Base-by-base conservation (phyloP, 2,329 filamentous ascomycete species). In the Didymella pinodella region DNA sequence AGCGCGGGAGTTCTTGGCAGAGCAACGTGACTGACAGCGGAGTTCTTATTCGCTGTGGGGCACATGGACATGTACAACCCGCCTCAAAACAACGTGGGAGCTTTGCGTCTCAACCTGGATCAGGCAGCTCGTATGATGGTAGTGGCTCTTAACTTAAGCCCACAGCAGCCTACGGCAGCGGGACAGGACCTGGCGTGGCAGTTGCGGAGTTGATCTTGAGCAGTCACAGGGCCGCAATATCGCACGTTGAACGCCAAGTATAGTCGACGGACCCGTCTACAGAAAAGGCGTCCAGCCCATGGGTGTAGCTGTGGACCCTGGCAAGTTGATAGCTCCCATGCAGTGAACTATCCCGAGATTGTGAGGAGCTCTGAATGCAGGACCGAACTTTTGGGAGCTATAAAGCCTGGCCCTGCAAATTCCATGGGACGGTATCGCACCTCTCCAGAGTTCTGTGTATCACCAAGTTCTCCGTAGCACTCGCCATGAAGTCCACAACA, bases 401-500 rank as follows among this genome's bases (percentile, higher is more conserved):
- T 75, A 75, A 74, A 66, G 65, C 50, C 55, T 43, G 48, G 49
- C 40, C 49, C 41, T 40, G 57, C 61, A 70, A 51, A 63, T 63
- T 53, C 51, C 47, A 38, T 50, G 40, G 48, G 43, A 52, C 59
- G 60, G 36, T 34, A 68, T 69, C 64, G 68, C 66, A 65, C 45
- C 55, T 43, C 49, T 53, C 44, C 53, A 52, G 64, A 65, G 65
- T 54, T 58, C 63, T 59, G 59, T 57, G 52, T 54, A 61, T 48
- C 20, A 29, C 29, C 28, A 43, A 14, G 38, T 57, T 60, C 59
- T 68, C 56, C 52, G 52, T 62, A 57, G 54, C 59, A 59, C 64
- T 67, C 69, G 59, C 34, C 31, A 76, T 77, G 74, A 74, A 71
- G 66, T 66, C 65, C 48, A 61, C 61, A 43, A 71, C 62, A 55